Base-by-base conservation (phyloP, 805 yeast genomes). In the Candida methanosorbosa region DNA sequence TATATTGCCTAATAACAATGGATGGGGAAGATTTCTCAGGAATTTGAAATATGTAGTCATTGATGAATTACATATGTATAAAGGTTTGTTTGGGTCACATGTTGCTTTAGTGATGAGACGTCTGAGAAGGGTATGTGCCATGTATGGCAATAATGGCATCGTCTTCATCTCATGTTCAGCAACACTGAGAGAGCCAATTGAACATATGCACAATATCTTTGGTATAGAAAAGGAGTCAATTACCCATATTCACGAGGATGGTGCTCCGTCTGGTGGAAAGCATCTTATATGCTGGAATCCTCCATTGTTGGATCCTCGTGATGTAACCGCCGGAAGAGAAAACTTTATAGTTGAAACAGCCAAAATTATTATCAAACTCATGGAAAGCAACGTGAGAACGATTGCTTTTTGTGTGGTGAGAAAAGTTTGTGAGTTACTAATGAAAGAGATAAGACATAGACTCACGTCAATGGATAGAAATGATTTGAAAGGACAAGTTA, bases 111-210 rank as follows among this genome's bases (percentile, higher is more conserved):
- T 92, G 0, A 73, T 92, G 78, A 66, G 95, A 39, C 57, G 99
- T 32, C 57, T 92, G 21, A 63, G 82, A 31, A 59, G 99, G 33
- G 50, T 90, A 1, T 71, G 85, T 41, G 46, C 62, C 4, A 55
- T 61, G 37, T 50, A 72, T 22, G 78, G 80, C 0, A 78, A 80
- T 40, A 42, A 56, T n/a, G 41, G 61, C 2, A 46, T 85, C 27
- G 71, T 70, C 37, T 86, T 82, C 52, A 75, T 92, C 5, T 82
- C 95, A 1, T 90, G 98, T 59, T 88, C 97, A 0, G 99, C 99
- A 0, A 92, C 99, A 0, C 70, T 92, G 36, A 71, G 72, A 39
- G 70, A 76, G 30, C 97, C 98, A 0, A 60, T 63, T 0, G 48
- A 66, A 9, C 94, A 87, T 49, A 83, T 90, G 78, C 56, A 72